Evolutionary conservation across 805 yeast species (phyloP), one percentile per base, ranked within the genome.

Genomic region (Sungouiella blattae): DNA sequence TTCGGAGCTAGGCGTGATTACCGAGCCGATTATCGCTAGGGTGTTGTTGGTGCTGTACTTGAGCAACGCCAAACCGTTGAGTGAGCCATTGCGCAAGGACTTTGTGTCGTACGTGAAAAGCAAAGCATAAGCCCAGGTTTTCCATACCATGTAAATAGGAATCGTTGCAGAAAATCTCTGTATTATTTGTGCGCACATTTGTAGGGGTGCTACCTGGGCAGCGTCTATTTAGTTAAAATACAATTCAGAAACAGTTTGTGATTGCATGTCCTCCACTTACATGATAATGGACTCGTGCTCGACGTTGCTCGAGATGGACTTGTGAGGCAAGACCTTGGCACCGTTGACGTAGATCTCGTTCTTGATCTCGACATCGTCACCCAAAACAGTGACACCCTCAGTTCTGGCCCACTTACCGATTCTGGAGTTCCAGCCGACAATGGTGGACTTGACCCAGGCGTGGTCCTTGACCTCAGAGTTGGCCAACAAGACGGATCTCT

Each of bases 391-490:
- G 57, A 81, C 86, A 74, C 96, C 96, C 71, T 93, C 98, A 48
- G 93, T 79, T 77, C 98, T 87, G 49, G 97, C 95, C 98, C 98
- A 93, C 70, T 80, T 82, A 67, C 98, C 98, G 57, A 93, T 91
- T 55, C 87, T 86, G 46, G 96, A 89, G 78, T 88, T 83, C 99
- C 99, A 93, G 57, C 99, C 99, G 51, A 93, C 95, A 67, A 93
- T 93, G 57, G 98, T 85, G 57, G 93, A 85, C 69, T 89, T 89
- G 58, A 93, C 93, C 83, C 93, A 86, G 54, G 98, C 96, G 70
- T 93, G 98, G 63, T 88, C 96, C 73, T 86, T 87, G 64, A 93
- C 83, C 58, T 78, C 77, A 40, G 97, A 88, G 77, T 89, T 85
- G 62, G 84, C 79, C 67, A 93, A 77, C 52, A 93, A 79, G 38